phyloP scores from a whole-genome alignment of 2,329 filamentous ascomycete species.

The Cytospora leucostoma region DNA sequence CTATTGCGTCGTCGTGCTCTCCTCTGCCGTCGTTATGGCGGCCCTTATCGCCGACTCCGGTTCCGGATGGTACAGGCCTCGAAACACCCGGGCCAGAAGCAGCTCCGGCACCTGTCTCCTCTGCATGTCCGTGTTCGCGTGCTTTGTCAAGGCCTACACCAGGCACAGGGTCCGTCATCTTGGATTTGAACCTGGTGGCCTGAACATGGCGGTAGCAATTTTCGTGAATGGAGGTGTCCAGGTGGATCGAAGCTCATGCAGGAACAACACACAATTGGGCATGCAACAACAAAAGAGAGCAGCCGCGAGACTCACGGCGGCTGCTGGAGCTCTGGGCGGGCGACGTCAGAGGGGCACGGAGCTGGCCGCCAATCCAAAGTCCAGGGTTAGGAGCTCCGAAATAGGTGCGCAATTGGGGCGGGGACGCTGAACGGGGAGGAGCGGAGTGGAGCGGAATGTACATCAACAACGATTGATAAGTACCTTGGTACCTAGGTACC shows the following conservation, averaged over 20 bases:
- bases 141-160: conserved; percentile 22
- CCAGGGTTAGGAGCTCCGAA: neutral
- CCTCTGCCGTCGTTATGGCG: neutral
- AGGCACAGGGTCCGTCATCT: conserved; percentile 28
- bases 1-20: neutral
- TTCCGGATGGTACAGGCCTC: neutral
- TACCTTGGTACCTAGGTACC: no score
- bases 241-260: conserved; percentile 14
- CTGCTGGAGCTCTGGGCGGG: conserved; percentile 6
- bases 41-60: neutral
- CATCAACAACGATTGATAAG: no score
- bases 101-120: neutral
- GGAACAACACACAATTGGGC: conserved; percentile 10
- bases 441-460: neutral
- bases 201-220: conserved; percentile 22
- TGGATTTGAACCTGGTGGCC: conserved; percentile 23
- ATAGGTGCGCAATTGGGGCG: conserved; percentile 4
- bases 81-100: conserved; percentile 1
- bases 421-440: neutral
- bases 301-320: conserved; percentile 3
- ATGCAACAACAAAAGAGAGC: neutral
- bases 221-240: neutral
- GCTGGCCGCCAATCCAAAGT: neutral
- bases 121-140: conserved; percentile 12
- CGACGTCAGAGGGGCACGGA: conserved; percentile 24